phyloP scores from a whole-genome alignment of 2,329 filamentous ascomycete genomes.

The Nemania sp. region DNA sequence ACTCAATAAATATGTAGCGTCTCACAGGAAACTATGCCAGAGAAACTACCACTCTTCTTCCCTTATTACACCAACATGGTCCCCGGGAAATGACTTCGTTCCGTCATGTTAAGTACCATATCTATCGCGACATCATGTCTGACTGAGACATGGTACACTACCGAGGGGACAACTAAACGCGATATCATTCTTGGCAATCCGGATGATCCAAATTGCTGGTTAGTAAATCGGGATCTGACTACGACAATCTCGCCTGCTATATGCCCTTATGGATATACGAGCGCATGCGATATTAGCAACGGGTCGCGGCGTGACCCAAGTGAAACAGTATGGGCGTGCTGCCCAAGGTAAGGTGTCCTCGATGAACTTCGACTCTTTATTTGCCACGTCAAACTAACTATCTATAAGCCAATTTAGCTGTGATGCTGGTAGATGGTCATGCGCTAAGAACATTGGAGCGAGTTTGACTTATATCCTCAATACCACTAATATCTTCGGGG shows the following conservation, averaged over 20 bases:
- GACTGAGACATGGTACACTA: slow-evolving; percentile 24
- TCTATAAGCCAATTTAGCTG: background rate
- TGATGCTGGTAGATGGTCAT: slow-evolving; percentile 4
- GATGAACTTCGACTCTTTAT: too few species aligned
- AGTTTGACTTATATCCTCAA: background rate
- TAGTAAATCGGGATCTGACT: background rate
- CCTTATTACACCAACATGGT: too few species aligned
- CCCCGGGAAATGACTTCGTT: too few species aligned
- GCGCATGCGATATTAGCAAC: slow-evolving; percentile 11
- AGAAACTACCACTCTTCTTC: too few species aligned
- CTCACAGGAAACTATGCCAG: too few species aligned
- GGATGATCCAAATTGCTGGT: slow-evolving; percentile 17
- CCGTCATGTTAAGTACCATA: slow-evolving; percentile 11
- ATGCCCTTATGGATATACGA: slow-evolving; percentile 16
- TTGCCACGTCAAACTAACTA: too few species aligned
- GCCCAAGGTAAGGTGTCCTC: slow-evolving; percentile 8
- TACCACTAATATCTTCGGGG: background rate
- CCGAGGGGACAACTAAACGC: background rate
- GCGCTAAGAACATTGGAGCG: too few species aligned
- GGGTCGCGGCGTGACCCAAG: background rate
- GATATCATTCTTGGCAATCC: slow-evolving; percentile 11
- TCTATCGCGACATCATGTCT: slow-evolving; percentile 18
- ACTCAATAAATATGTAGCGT: too few species aligned
- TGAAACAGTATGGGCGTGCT: slow-evolving; percentile 27
- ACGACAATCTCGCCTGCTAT: slow-evolving; percentile 19